These are phyloP conservation scores for Xylariaceae sp. DNA, from an alignment of 2,329 filamentous ascomycete genomes.

Conservation along the genomic window DNA sequence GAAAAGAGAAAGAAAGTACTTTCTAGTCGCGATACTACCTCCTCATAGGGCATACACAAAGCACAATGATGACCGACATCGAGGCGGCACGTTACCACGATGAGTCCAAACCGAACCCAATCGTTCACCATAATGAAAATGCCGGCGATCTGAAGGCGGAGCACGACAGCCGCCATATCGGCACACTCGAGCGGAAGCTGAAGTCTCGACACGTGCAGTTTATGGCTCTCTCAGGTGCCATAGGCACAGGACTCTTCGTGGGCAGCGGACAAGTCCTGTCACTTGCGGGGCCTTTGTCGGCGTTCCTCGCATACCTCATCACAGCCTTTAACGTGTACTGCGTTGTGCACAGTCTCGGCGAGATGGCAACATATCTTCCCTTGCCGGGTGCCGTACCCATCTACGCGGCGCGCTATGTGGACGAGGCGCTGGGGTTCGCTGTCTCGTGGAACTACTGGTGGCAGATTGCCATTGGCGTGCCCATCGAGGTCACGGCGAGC, in stretches of 20 bases:
- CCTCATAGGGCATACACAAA: neutral
- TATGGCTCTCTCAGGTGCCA: constrained; percentile 56
- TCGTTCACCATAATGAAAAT: constrained; percentile 24
- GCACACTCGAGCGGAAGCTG: constrained; percentile 46
- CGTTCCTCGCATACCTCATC: constrained; percentile 49
- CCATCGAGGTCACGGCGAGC: constrained; percentile 53
- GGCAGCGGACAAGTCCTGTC: constrained; percentile 51
- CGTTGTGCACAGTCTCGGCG: constrained; percentile 57
- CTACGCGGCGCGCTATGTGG: constrained; percentile 56
- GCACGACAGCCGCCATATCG: constrained; percentile 41
- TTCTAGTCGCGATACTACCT: too few species aligned
- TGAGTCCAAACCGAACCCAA: constrained; percentile 18
- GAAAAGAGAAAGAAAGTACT: too few species aligned
- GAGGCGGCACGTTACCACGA: constrained; percentile 26
- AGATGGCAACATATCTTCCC: constrained; percentile 68
- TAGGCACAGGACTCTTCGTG: constrained; percentile 53
- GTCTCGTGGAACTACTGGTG: constrained; percentile 61
- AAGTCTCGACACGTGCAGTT: constrained; percentile 51
- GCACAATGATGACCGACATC: constrained; percentile 33
- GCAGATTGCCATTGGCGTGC: constrained; percentile 55
- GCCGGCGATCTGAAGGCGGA: constrained; percentile 31
- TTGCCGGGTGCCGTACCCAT: constrained; percentile 59
- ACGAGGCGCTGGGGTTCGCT: constrained; percentile 54
- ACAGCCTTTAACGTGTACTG: constrained; percentile 56
- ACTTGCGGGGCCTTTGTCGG: constrained; percentile 49